A percentile compares a stretch with the other conserved stretches of the same genome.
Conservation (phyloP, 768 basidiomycete species). For the Boletus subcaerulescens region DNA sequence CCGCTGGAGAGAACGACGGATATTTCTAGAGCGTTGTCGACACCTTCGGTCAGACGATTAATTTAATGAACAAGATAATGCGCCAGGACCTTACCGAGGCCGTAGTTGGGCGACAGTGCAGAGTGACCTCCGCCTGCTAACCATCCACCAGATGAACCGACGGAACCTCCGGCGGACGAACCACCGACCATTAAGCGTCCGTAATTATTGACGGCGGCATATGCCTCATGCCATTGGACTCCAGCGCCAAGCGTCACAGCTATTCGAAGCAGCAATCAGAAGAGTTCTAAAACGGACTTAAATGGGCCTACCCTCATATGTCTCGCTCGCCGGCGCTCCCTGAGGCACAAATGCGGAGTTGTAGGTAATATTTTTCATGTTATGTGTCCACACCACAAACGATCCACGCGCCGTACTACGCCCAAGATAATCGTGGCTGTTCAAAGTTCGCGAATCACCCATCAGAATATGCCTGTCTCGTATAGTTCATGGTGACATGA, state of each 20-base stretch:
- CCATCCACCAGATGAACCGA: conserved; percentile 53
- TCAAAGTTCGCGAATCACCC: not conserved
- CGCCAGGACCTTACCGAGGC: conserved; percentile 36
- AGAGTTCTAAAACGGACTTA: not conserved
- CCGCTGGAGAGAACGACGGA: conserved; percentile 44
- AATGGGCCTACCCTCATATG: conserved; percentile 20
- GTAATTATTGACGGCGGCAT: conserved; percentile 38
- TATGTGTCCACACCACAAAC: conserved; percentile 43
- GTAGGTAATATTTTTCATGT: conserved; percentile 40
- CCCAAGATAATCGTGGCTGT: conserved; percentile 41
- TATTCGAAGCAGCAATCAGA: conserved; percentile 10
- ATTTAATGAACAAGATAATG: not conserved
- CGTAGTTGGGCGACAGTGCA: conserved; percentile 37
- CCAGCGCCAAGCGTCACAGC: conserved; percentile 40
- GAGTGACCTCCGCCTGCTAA: conserved; percentile 50
- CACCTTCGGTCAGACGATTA: conserved; percentile 31
- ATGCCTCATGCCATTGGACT: conserved; percentile 48
- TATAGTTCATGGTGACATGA: not conserved
- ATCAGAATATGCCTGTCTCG: not conserved
- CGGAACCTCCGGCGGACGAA: conserved; percentile 35
- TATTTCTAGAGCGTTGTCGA: conserved; percentile 50
- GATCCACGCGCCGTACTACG: conserved; percentile 38
- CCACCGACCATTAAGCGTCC: conserved; percentile 46
- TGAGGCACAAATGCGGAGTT: conserved; percentile 30
- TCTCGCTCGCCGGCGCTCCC: conserved; percentile 24